Base-by-base conservation (phyloP, 768 basidiomycete genomes). In the Lepiota brunneoincarnata region DNA sequence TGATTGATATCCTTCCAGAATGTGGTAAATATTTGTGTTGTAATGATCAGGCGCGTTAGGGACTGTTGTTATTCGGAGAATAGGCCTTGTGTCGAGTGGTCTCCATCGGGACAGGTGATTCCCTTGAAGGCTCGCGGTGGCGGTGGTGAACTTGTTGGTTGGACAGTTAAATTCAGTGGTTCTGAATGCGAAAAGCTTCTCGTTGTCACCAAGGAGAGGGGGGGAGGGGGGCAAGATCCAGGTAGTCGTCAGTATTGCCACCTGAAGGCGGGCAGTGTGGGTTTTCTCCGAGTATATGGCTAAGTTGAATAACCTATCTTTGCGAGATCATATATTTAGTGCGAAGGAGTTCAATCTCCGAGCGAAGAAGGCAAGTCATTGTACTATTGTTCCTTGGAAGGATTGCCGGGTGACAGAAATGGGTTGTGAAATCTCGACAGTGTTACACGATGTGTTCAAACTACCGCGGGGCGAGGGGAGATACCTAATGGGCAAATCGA, bases 291-390 rank as follows among this genome's bases (percentile, higher is more conserved):
- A 51, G 24, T 31, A 51, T 35, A 17, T 6, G 50, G 20, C 41
- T 43, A 43, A 43, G 50, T 4, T n/a, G 39, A 51, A 51, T 41
- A 42, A 21, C 50, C 50, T 42, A 43, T 42, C 39, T 36, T 20
- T 24, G n/a, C 7, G 3, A 28, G 2, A 31, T 17, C n/a, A 20
- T 12, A 21, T 35, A 31, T 47, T 34, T 34, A 34, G 31, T 2
- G 34, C 10, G 31, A 31, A 9, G 9, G 10, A 34, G 17, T 34
- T 34, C 45, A 50, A 51, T 36, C 24, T 34, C 35, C 50, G 37
- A 26, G 49, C 23, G 49, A 50, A 50, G 37, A 35, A 51, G 17
- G 23, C 11, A 10, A 35, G 31, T 42, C 50, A 41, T 51, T 40
- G 31, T 31, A 31, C 31, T 31, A 31, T 31, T 51, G 50, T 42